Evolutionary conservation across 164 flowering plant species (phyloP).

Genomic region (Tetrastigma voinierianum): DNA sequence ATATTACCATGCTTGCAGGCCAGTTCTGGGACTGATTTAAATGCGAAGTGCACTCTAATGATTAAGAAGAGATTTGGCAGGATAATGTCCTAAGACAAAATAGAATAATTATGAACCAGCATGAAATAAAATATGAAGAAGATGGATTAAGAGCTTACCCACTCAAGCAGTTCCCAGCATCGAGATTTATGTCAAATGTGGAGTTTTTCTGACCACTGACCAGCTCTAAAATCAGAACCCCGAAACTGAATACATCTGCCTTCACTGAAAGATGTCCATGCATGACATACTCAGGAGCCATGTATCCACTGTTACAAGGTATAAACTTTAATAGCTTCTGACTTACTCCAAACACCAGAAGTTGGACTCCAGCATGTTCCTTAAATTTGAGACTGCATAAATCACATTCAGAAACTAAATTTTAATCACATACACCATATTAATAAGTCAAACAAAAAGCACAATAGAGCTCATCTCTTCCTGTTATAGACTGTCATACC

Average conservation of each 20-base stretch:
- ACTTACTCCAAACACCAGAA: too few relatives aligned
- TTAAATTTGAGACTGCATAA: too few relatives aligned
- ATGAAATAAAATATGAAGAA: background rate
- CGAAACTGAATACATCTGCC: conserved; percentile 90
- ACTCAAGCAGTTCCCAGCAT: conserved; percentile 63
- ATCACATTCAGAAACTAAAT: background rate
- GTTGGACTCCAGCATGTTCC: too few relatives aligned
- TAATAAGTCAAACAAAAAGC: too few relatives aligned
- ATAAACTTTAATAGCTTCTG: background rate
- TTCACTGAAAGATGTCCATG: conserved; percentile 70
- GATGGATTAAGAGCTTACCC: conserved; percentile 51
- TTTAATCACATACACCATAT: conserved; percentile 53
- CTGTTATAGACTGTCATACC: conserved; percentile 90
- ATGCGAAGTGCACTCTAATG: too few relatives aligned
- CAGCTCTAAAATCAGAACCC: conserved; percentile 81
- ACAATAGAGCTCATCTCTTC: conserved; percentile 98
- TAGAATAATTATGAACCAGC: too few relatives aligned
- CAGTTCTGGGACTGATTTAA: too few relatives aligned
- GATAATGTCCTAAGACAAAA: too few relatives aligned
- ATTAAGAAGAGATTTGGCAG: too few relatives aligned
- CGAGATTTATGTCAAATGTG: conserved; percentile 35
- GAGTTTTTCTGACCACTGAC: conserved; percentile 78
- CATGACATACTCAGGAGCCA: conserved; percentile 96
- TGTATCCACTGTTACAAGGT: conserved; percentile 71
- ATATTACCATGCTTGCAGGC: too few relatives aligned